Percentiles rank a stretch among this genome's conserved stretches.
Conservation (phyloP, 306 rosid species). For the Begonia peltatifolia region DNA sequence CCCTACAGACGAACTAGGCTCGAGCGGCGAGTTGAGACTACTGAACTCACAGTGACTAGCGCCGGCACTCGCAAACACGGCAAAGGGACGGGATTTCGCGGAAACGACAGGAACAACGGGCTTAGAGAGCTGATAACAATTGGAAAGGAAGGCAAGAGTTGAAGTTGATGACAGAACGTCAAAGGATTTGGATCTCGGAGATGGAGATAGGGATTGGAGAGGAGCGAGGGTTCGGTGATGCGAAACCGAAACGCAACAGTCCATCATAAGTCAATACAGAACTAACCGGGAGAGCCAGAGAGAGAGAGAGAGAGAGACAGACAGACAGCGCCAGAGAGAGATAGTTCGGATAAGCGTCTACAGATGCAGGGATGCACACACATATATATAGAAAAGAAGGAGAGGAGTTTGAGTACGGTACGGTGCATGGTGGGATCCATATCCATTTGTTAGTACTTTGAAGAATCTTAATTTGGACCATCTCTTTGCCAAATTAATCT, state of each 20-base stretch:
- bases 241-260: conserved; percentile 23
- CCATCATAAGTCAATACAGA: conserved; percentile 20
- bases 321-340: neutral
- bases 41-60: conserved; percentile 33
- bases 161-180: neutral
- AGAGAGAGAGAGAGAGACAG: conserved; percentile 1
- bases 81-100: conserved; percentile 3
- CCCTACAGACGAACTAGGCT: conserved; percentile 46
- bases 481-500: too few species aligned
- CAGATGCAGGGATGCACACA: neutral
- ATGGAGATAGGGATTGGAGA: conserved; percentile 5
- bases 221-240: conserved; percentile 13
- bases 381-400: neutral
- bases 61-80: conserved; percentile 22
- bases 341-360: neutral
- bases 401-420: neutral
- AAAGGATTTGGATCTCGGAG: neutral
- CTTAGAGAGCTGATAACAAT: neutral
- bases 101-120: neutral
- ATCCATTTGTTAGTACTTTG: too few species aligned
- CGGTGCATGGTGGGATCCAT: neutral
- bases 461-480: too few species aligned
- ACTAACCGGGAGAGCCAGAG: neutral
- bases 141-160: neutral
- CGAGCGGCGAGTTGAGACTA: conserved; percentile 60